Evolutionary conservation across 345 rosid species (phyloP), one percentile per base, ranked within the genome.

Genomic region (Aethionema arabicum): DNA sequence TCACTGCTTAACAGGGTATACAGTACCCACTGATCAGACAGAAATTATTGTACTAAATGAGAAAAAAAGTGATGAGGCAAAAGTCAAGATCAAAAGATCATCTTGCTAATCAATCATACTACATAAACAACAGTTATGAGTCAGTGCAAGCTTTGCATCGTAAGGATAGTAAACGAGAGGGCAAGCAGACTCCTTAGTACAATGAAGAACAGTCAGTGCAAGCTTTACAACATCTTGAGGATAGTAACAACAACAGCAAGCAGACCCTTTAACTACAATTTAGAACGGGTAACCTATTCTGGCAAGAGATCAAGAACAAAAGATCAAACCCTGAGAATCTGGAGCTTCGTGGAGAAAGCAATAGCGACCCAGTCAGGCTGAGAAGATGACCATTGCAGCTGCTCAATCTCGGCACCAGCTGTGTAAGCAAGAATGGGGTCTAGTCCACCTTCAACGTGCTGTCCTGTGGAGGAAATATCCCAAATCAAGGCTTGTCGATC

Each of bases 341-440:
- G 97, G 63, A 92, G 86, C 86, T 92, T 92, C 4, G 84, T 77
- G 0, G 97, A 83, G 82, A 92, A 89, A 14, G 96, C 98, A 45
- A 92, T 87, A 5, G 98, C 98, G 53, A 92, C 98, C 98, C 98
- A 92, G 65, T 92, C 98, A 50, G 98, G 96, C 83, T 92, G 98
- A 3, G 97, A 89, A 44, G 97, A 83, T 0, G 97, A 89, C 97
- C 98, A 92, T 59, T 92, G 98, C 54, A 92, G 73, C 79, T 92
- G 98, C 82, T 89, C 97, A 46, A 89, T 89, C 74, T 92, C 98
- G 2, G 96, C 93, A 31, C 98, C 98, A 5, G 98, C 96, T 0
- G 95, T 92, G 45, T 92, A 92, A 0, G 98, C 96, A 21, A 92
- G 79, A 68, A 92, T 92, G 0, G 98, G 98, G 46, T 92, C 98